phyloP scores from a whole-genome alignment of 2,329 filamentous ascomycete species.

The Microsporum ferrugineum region DNA sequence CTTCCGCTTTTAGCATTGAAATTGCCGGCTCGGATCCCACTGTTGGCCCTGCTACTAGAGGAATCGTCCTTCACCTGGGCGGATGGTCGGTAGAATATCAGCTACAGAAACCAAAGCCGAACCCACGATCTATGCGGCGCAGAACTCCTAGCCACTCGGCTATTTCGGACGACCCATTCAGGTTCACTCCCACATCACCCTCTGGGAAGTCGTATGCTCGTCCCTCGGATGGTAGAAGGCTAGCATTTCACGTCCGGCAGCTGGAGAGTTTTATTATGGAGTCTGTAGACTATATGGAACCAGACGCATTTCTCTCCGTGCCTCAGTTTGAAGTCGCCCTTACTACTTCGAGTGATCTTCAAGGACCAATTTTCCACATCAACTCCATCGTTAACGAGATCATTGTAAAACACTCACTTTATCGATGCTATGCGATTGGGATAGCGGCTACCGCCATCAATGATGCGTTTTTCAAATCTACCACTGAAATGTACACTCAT shows the following conservation, averaged over 20 bases:
- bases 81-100: slow-evolving; percentile 83
- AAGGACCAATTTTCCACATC: slow-evolving; percentile 78
- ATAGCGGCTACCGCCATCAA: slow-evolving; percentile 67
- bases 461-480: slow-evolving; percentile 45
- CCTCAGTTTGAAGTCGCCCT: slow-evolving; percentile 80
- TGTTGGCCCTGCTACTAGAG: slow-evolving; percentile 70
- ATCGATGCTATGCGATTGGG: slow-evolving; percentile 80
- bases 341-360: slow-evolving; percentile 71
- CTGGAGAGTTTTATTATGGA: slow-evolving; percentile 88
- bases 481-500: background rate
- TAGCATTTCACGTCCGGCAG: slow-evolving; percentile 69
- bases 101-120: slow-evolving; percentile 60
- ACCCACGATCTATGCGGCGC: slow-evolving; percentile 44
- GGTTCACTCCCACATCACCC: slow-evolving; percentile 40
- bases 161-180: slow-evolving; percentile 53
- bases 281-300: slow-evolving; percentile 68
- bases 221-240: slow-evolving; percentile 62
- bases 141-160: slow-evolving; percentile 62
- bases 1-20: slow-evolving; percentile 79
- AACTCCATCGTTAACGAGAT: slow-evolving; percentile 71
- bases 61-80: slow-evolving; percentile 75
- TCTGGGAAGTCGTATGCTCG: slow-evolving; percentile 30
- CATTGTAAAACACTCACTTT: slow-evolving; percentile 79
- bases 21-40: slow-evolving; percentile 76
- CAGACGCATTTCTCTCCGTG: slow-evolving; percentile 73